Evolutionary conservation across 352 stramenopile species (phyloP).

Genomic region (Phytopythium ostracodes): DNA sequence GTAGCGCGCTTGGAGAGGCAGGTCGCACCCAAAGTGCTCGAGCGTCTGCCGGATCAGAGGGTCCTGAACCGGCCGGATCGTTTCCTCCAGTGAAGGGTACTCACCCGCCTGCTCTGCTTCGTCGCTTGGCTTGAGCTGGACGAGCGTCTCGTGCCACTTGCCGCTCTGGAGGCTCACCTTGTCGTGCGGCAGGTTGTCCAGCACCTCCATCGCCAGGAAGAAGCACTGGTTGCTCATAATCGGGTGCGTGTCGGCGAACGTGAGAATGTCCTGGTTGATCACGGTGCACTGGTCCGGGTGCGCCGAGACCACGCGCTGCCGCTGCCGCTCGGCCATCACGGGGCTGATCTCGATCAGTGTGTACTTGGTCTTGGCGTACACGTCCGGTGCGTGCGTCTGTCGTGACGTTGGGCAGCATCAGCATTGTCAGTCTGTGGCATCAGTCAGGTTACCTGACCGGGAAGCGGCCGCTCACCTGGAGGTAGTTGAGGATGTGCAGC

Average conservation of each 20-base stretch:
- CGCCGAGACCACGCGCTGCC: conserved; percentile 38
- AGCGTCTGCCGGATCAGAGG: conserved; percentile 73
- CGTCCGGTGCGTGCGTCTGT: conserved; percentile 38
- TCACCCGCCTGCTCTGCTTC: not conserved
- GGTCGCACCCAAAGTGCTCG: conserved; percentile 63
- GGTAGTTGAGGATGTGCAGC: conserved; percentile 87
- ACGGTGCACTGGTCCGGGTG: conserved; percentile 71
- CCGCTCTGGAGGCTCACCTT: conserved; percentile 77
- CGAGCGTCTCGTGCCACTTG: conserved; percentile 75
- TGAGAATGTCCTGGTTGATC: conserved; percentile 81
- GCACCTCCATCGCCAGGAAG: conserved; percentile 85
- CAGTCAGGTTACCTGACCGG: too few species aligned
- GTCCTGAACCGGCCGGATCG: conserved; percentile 48
- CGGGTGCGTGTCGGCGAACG: conserved; percentile 55
- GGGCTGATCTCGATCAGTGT: conserved; percentile 89
- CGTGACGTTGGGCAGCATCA: not conserved
- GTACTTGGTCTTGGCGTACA: conserved; percentile 84
- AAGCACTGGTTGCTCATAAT: conserved; percentile 57
- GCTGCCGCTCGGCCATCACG: conserved; percentile 81
- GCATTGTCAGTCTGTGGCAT: not conserved
- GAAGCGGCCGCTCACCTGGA: conserved; percentile 28
- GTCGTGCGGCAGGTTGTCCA: conserved; percentile 91
- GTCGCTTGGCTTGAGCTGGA: conserved; percentile 24
- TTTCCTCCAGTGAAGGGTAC: conserved; percentile 33
- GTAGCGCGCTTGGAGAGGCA: conserved; percentile 63